These are phyloP conservation scores for Aspergillus novofumigatus DNA, from an alignment of 2,329 filamentous ascomycete genomes.

Conservation along the genomic window DNA sequence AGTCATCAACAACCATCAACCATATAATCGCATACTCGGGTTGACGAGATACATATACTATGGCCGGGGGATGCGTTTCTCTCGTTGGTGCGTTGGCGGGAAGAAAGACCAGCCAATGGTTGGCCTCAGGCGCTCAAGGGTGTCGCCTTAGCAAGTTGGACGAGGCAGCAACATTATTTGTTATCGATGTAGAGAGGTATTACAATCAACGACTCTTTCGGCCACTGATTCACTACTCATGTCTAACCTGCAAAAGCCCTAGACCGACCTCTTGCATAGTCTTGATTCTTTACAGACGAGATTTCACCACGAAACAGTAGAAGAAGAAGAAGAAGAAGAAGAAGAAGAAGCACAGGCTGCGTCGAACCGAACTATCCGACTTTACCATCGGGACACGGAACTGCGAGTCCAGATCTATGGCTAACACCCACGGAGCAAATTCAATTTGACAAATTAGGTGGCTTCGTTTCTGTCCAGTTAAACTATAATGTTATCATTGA, in stretches of 20 bases:
- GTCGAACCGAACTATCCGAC: not conserved
- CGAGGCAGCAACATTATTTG: not conserved
- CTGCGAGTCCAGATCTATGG: not conserved
- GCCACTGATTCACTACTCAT: too few relatives aligned
- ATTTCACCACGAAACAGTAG: not conserved
- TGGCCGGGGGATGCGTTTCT: not conserved
- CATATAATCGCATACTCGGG: not conserved
- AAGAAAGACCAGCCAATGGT: slow-evolving; percentile 1
- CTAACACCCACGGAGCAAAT: not conserved
- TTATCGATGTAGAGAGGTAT: too few relatives aligned
- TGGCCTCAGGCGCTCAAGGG: not conserved
- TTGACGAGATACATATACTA: not conserved
- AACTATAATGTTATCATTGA: not conserved
- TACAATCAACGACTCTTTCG: too few relatives aligned
- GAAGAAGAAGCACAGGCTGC: not conserved
- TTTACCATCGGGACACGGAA: not conserved
- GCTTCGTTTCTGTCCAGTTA: not conserved
- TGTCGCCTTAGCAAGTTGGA: not conserved
- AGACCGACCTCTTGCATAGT: not conserved
- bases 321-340: too few relatives aligned
- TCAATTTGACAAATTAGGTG: not conserved
- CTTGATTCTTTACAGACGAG: not conserved
- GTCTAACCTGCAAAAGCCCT: not conserved
- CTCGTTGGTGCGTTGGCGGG: not conserved
- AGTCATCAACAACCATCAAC: not conserved